Conservation (phyloP, 768 basidiomycete genomes). For the Sporobolomyces roseus region DNA sequence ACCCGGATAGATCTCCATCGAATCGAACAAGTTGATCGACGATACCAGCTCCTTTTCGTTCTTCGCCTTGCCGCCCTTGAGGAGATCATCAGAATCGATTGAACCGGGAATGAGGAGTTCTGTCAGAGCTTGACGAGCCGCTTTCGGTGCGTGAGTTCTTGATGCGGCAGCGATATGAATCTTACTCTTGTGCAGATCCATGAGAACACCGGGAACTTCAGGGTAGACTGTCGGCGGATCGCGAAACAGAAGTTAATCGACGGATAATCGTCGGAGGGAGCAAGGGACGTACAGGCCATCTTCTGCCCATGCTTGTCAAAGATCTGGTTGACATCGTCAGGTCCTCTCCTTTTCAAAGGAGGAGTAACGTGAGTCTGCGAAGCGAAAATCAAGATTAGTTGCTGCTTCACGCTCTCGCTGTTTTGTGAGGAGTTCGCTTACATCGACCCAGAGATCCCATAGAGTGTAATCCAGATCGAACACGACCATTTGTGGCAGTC, state of each 20-base stretch:
- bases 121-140: slow-evolving; percentile 74
- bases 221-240: slow-evolving; percentile 66
- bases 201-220: slow-evolving; percentile 74
- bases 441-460: slow-evolving; percentile 24
- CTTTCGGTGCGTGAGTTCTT: slow-evolving; percentile 66
- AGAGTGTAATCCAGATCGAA: slow-evolving; percentile 70
- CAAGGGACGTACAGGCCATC: neutral
- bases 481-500: slow-evolving; percentile 62
- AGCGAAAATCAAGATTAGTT: neutral
- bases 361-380: slow-evolving; percentile 63
- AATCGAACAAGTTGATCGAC: slow-evolving; percentile 50
- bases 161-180: slow-evolving; percentile 96
- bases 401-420: too few species aligned
- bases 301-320: slow-evolving; percentile 45
- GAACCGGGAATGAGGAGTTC: slow-evolving; percentile 49
- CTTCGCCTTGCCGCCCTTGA: slow-evolving; percentile 32
- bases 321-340: slow-evolving; percentile 49
- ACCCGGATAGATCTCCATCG: slow-evolving; percentile 51
- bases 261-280: too few species aligned
- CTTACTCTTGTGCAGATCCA: slow-evolving; percentile 92
- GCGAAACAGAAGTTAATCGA: too few species aligned
- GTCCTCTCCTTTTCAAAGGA: slow-evolving; percentile 48
- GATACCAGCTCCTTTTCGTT: slow-evolving; percentile 7
- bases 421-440: neutral
- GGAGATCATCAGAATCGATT: slow-evolving; percentile 40